Evolutionary conservation across 139 green algal species (phyloP).

Genomic region (Chloropicon primus): DNA sequence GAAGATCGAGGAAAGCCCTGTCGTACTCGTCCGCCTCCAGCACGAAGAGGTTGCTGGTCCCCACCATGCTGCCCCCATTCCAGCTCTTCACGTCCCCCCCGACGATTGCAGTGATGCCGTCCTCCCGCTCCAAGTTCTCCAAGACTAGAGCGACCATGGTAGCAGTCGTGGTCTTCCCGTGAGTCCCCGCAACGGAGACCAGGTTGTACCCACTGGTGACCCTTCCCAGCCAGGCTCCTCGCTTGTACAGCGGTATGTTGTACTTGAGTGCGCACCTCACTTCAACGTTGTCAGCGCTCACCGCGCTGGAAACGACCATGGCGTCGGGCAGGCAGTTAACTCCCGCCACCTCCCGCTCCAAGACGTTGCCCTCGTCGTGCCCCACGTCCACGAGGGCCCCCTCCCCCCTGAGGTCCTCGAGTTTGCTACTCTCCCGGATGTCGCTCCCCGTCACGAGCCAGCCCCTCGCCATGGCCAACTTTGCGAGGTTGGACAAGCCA

Average conservation of each 20-base stretch:
- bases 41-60: background rate
- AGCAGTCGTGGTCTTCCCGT: background rate
- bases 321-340: background rate
- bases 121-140: background rate
- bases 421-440: background rate
- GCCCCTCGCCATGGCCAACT: background rate
- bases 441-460: conserved; percentile 3
- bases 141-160: background rate
- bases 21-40: conserved; percentile 13
- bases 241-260: background rate
- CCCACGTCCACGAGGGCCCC: background rate
- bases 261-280: background rate
- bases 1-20: conserved; percentile 7
- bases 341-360: background rate
- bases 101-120: background rate
- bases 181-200: background rate
- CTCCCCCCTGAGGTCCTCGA: background rate
- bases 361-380: background rate
- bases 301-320: background rate
- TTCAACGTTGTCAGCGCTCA: background rate
- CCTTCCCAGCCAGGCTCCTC: background rate
- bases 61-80: background rate
- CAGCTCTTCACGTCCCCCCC: background rate
- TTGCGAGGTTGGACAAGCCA: background rate
- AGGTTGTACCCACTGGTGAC: background rate